phyloP scores from a whole-genome alignment of 2,329 filamentous ascomycete genomes.

The Boeremia lycopersici region DNA sequence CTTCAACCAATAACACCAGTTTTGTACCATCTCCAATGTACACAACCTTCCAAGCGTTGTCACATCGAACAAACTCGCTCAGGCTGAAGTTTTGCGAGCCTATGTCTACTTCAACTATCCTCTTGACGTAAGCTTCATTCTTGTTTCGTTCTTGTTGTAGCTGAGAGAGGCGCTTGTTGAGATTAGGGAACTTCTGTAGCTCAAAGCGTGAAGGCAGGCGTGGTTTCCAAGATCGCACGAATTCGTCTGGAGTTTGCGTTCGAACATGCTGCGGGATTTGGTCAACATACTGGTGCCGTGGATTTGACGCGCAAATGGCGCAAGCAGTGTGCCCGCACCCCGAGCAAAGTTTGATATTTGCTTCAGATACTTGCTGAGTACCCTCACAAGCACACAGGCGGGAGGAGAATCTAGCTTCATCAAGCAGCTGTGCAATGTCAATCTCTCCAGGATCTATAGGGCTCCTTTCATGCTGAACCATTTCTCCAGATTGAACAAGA shows the following conservation, averaged over 20 bases:
- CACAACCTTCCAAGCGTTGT: conserved; percentile 50
- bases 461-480: neutral
- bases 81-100: conserved; percentile 21
- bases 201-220: conserved; percentile 29
- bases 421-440: conserved; percentile 18
- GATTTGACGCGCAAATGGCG: conserved; percentile 60
- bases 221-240: conserved; percentile 51
- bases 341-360: conserved; percentile 54
- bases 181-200: conserved; percentile 25
- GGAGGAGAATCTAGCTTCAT: conserved; percentile 43
- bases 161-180: neutral
- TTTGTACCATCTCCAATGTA: conserved; percentile 50
- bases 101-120: conserved; percentile 17
- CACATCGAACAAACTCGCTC: conserved; percentile 23
- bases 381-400: conserved; percentile 66
- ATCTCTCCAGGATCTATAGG: conserved; percentile 3
- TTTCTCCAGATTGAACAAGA: neutral
- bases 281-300: conserved; percentile 53
- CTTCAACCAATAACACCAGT: conserved; percentile 52
- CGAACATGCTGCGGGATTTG: conserved; percentile 30
- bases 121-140: conserved; percentile 12
- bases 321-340: conserved; percentile 64
- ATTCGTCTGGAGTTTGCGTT: conserved; percentile 47
- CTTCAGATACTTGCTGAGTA: conserved; percentile 45
- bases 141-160: neutral